Base-by-base conservation (phyloP, 306 rosid genomes). In the Vigna unguiculata region DNA sequence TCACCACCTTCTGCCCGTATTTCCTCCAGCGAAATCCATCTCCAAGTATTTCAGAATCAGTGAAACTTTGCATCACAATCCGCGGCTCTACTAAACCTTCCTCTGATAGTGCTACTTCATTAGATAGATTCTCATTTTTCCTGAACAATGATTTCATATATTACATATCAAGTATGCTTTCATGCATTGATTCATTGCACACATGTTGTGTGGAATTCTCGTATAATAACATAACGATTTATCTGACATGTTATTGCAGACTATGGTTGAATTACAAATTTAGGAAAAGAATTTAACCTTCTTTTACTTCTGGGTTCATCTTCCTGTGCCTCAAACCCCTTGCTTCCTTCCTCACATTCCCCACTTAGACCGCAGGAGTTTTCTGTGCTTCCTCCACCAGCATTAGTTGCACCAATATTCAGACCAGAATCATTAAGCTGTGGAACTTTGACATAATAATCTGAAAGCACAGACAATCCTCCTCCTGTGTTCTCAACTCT, bases 1-100 rank as follows among this genome's bases (percentile, higher is more conserved):
- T 90, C 21, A 92, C 97, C 81, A 95, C 93, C 69, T 95, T 95
- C 89, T 95, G 97, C 8, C 99, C 99, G 80, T 95, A 95, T 87
- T 95, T 95, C 83, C 97, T 92, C 99, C 99, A 95, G 72, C 97
- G 97, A 78, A 89, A 88, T 54, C 97, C 97, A 76, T 95, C 96
- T 43, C 91, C 89, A 2, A 87, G 55, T 21, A 89, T 78, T 70
- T 90, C 97, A 32, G 89, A 77, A 80, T 90, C 93, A 0, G 72
- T 72, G 16, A 87, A 83, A 71, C 81, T 89, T 83, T 88, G 96
- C 83, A 85, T 88, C 83, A 85, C 84, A 47, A 83, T 69, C 9
- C 87, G 86, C 3, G 88, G 85, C 81, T 92, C 92, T 59, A 28
- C 88, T 62, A 81, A 72, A 30, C 80, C 90, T 65, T 90, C 96